These are phyloP conservation scores for Neurospora sp. DNA, from an alignment of 495 filamentous ascomycete genomes.

Conservation along the genomic window DNA sequence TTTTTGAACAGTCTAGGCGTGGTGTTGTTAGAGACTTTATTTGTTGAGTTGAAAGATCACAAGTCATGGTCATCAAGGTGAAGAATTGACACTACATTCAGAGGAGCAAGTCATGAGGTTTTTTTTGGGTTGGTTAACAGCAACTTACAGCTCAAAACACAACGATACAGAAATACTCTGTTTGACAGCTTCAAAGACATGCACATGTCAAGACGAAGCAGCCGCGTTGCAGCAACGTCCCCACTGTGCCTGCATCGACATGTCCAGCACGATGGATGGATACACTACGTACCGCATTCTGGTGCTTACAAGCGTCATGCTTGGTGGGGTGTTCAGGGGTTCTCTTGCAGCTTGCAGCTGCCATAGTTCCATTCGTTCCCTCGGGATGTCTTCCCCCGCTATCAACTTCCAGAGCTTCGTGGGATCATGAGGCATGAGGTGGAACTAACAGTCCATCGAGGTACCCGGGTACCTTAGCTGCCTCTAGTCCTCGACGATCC, in stretches of 20 bases:
- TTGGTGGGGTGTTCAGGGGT: conserved; percentile 4
- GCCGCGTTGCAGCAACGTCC: not conserved
- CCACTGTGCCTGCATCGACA: not conserved
- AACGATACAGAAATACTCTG: not conserved
- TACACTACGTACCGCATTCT: not conserved
- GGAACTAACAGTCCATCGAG: not conserved
- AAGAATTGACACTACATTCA: not conserved
- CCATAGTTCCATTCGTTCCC: conserved; percentile 9
- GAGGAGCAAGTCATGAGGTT: not conserved
- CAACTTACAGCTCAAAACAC: not conserved
- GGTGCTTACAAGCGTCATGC: not conserved
- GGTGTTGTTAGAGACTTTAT: not conserved
- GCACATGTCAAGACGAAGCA: not conserved
- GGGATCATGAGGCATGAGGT: not conserved
- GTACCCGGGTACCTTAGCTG: not conserved
- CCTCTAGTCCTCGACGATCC: not conserved
- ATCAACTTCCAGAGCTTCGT: conserved; percentile 2
- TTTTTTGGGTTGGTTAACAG: not conserved
- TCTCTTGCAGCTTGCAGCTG: conserved; percentile 9
- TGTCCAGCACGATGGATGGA: not conserved
- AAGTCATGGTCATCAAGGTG: not conserved
- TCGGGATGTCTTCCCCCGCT: conserved; percentile 14
- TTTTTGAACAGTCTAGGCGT: not conserved
- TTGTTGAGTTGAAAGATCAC: not conserved
- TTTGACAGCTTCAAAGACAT: not conserved